Evolutionary conservation across 495 filamentous ascomycete genomes (phyloP).

Genomic region (Neurospora tetraspora): DNA sequence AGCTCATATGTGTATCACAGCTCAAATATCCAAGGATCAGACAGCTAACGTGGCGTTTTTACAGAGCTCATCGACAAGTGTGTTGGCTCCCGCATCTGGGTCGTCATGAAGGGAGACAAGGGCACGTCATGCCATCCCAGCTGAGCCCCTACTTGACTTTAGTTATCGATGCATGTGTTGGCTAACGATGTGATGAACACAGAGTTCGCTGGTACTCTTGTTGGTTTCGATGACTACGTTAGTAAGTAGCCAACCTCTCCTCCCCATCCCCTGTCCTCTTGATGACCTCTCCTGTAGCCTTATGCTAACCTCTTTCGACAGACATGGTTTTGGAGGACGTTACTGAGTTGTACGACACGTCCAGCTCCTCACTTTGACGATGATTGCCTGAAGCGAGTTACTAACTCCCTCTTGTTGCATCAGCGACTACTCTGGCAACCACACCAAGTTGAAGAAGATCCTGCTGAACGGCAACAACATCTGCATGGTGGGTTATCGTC

Average conservation of each 20-base stretch:
- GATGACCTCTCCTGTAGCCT: neutral
- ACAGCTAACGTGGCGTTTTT: constrained; percentile 8
- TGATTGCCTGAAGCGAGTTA: neutral
- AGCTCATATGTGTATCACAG: neutral
- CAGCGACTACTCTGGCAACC: constrained; percentile 81
- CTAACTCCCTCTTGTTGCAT: constrained; percentile 1
- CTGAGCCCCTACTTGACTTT: neutral
- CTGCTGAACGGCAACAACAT: constrained; percentile 97
- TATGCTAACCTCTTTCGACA: constrained; percentile 23
- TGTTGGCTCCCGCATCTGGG: constrained; percentile 95
- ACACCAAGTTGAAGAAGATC: constrained; percentile 84
- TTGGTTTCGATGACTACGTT: constrained; percentile 98
- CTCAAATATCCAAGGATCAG: neutral
- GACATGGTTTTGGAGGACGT: constrained; percentile 98
- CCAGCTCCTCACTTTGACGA: neutral
- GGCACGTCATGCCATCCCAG: constrained; percentile 37
- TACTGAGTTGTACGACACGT: constrained; percentile 74
- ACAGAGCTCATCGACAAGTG: constrained; percentile 97
- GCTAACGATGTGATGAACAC: constrained; percentile 6
- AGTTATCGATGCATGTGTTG: neutral
- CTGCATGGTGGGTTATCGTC: constrained; percentile 68
- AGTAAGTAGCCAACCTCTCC: constrained; percentile 53
- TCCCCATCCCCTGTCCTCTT: neutral
- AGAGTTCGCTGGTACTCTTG: constrained; percentile 91
- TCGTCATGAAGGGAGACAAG: constrained; percentile 98